Percentiles rank a stretch among this genome's conserved stretches.
phyloP scores from a whole-genome alignment of 805 yeast species.

The Ogataea pilisensis region DNA sequence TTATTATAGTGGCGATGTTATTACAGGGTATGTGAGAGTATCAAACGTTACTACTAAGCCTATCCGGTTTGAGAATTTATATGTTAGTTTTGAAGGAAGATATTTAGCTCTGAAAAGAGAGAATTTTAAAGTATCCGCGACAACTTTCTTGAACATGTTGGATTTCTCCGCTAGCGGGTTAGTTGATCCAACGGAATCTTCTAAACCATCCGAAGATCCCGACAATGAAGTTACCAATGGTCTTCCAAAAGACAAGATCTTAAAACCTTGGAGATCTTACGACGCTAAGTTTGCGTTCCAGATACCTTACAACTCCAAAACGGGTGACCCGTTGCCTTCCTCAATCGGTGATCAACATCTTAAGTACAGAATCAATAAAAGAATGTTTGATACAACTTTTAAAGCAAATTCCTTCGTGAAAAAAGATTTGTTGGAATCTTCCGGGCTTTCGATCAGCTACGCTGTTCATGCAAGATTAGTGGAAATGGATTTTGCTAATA shows the following conservation, averaged over 20 bases:
- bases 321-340: slow-evolving; percentile 12
- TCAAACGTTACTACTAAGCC: slow-evolving; percentile 14
- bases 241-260: slow-evolving; percentile 14
- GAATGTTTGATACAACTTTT: slow-evolving; percentile 8
- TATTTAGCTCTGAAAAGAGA: slow-evolving; percentile 22
- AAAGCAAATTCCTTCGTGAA: background rate
- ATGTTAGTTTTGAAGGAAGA: slow-evolving; percentile 41
- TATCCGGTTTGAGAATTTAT: slow-evolving; percentile 40
- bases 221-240: no score
- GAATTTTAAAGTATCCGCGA: slow-evolving; percentile 11
- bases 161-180: slow-evolving; percentile 29
- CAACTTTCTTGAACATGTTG: slow-evolving; percentile 36
- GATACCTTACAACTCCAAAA: slow-evolving; percentile 12
- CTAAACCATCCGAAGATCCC: no score
- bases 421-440: slow-evolving; percentile 1
- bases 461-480: slow-evolving; percentile 15
- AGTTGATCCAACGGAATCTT: slow-evolving; percentile 5
- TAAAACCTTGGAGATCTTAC: slow-evolving; percentile 13
- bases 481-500: slow-evolving; percentile 3
- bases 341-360: slow-evolving; percentile 16
- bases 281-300: slow-evolving; percentile 15
- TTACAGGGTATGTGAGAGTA: slow-evolving; percentile 13
- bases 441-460: slow-evolving; percentile 13
- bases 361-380: slow-evolving; percentile 4
- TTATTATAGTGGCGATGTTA: slow-evolving; percentile 11